Evolutionary conservation across 2,329 filamentous ascomycete genomes (phyloP), one percentile per base, ranked within the genome.

Genomic region (Chaetomium sp.): DNA sequence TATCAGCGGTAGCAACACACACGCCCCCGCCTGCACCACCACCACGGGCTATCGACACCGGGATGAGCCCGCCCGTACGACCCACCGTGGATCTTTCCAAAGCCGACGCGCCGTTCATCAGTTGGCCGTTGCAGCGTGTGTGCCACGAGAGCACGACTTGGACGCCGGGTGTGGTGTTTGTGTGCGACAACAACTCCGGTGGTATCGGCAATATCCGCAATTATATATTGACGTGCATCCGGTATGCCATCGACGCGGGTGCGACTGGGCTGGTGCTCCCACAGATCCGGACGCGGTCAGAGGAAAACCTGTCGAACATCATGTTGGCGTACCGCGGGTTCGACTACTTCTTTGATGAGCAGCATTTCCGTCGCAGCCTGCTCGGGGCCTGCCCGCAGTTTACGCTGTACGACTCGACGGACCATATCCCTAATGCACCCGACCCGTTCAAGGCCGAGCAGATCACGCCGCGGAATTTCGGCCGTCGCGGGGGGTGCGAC

Each of bases 161-260:
- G 70, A 68, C 69, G 0, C 68, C 72, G 0, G 74, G 74, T 1
- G 60, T 78, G 33, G 67, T 76, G 9, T 78, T 73, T 54, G 65
- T 75, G 19, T 79, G 76, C 67, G 76, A 76, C 63, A 77, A 78
- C 64, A 79, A 78, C 62, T 74, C 74, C 3, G 76, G 76, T 2
- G 76, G 76, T 33, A 73, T 78, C 48, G 76, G 76, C 19, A 79
- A 78, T 56, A 77, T 78, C 38, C 69, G 76, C 52, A 78, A 76
- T 61, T 78, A 76, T 62, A 75, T 78, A 45, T 69, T 78, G 52
- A 78, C 75, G 7, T 79, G 76, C 54, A 57, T 79, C 27, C 73
- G 76, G 19, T 79, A 79, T 58, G 74, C 71, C 14, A 71, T 79
- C 57, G 74, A 76, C 33, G 73, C 74, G 6, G 76, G 76, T 33